Percentiles rank a stretch among this genome's conserved stretches.
Conservation (phyloP, 2,329 filamentous ascomycete species). For the Colletotrichum sidae region DNA sequence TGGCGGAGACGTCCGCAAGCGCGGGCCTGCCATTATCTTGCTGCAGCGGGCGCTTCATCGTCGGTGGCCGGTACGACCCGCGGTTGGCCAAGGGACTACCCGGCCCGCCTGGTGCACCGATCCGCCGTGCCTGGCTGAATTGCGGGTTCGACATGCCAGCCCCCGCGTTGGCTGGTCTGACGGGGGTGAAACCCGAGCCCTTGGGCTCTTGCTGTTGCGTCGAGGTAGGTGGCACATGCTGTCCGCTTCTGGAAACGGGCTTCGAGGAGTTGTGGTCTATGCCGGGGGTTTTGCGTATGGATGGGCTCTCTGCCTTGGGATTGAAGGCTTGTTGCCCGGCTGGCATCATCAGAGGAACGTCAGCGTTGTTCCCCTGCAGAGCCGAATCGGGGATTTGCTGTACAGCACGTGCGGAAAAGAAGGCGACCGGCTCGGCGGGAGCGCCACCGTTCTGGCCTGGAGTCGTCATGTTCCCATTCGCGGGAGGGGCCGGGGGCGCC, state of each 20-base stretch:
- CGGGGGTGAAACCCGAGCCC: constrained; percentile 38
- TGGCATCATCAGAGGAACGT: constrained; percentile 53
- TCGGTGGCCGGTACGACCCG: constrained; percentile 68
- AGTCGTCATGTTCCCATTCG: constrained; percentile 38
- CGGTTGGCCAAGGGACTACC: constrained; percentile 70
- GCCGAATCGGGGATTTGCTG: constrained; percentile 62
- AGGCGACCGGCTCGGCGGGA: constrained; percentile 63
- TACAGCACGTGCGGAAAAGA: constrained; percentile 78
- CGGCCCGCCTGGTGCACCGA: constrained; percentile 66
- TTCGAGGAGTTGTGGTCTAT: constrained; percentile 84
- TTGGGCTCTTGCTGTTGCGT: constrained; percentile 40
- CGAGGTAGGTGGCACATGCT: constrained; percentile 60
- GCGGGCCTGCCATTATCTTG: constrained; percentile 52
- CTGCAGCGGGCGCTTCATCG: constrained; percentile 54
- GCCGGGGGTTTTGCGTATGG: constrained; percentile 88
- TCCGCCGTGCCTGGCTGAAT: constrained; percentile 65
- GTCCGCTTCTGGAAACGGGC: constrained; percentile 71
- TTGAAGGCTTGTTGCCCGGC: constrained; percentile 71
- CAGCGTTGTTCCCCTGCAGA: constrained; percentile 53
- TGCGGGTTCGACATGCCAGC: constrained; percentile 60
- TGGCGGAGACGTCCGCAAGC: constrained; percentile 63
- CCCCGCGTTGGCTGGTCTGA: constrained; percentile 26
- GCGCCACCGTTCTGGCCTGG: constrained; percentile 40
- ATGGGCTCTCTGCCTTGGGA: constrained; percentile 81
- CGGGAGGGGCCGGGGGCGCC: constrained; percentile 26